phyloP scores from a whole-genome alignment of 2,329 filamentous ascomycete genomes.

The Aureobasidium sp. region DNA sequence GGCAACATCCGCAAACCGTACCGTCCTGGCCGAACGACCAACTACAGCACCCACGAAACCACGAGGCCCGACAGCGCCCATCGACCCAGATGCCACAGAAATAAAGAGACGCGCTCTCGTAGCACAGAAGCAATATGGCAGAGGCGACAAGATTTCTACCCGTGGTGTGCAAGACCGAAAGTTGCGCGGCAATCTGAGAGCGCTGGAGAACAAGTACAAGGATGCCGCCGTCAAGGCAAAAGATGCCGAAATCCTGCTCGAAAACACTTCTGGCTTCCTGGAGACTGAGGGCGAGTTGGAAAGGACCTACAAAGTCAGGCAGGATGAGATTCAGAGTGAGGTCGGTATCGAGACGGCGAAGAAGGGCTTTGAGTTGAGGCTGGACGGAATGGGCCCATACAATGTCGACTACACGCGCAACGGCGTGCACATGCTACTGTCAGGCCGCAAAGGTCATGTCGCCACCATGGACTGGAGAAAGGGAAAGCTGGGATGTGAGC shows the following conservation, averaged over 20 bases:
- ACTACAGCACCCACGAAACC: not conserved
- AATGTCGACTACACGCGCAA: conserved; percentile 82
- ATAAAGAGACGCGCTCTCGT: conserved; percentile 25
- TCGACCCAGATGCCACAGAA: conserved; percentile 25
- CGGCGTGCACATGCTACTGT: conserved; percentile 75
- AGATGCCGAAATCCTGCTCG: conserved; percentile 88
- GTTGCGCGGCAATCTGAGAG: conserved; percentile 67
- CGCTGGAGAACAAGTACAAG: conserved; percentile 73
- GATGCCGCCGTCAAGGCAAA: conserved; percentile 76
- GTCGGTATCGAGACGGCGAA: conserved; percentile 78
- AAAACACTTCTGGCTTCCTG: conserved; percentile 76
- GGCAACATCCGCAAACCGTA: not conserved
- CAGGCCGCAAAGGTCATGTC: conserved; percentile 86
- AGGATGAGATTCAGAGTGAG: conserved; percentile 69
- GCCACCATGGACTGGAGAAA: conserved; percentile 95
- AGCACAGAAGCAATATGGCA: conserved; percentile 65
- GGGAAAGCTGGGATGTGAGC: conserved; percentile 81
- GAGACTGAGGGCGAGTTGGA: conserved; percentile 85
- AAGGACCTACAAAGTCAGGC: conserved; percentile 82
- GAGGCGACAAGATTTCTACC: conserved; percentile 65
- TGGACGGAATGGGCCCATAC: conserved; percentile 80
- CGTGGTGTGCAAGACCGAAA: conserved; percentile 82
- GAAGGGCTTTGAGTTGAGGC: conserved; percentile 83
- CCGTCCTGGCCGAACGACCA: conserved; percentile 1
- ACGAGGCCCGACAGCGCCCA: conserved; percentile 19